These are phyloP conservation scores for Mortierella sp. DNA, from an alignment of 371 early-diverging fungal species.

Conservation along the genomic window DNA sequence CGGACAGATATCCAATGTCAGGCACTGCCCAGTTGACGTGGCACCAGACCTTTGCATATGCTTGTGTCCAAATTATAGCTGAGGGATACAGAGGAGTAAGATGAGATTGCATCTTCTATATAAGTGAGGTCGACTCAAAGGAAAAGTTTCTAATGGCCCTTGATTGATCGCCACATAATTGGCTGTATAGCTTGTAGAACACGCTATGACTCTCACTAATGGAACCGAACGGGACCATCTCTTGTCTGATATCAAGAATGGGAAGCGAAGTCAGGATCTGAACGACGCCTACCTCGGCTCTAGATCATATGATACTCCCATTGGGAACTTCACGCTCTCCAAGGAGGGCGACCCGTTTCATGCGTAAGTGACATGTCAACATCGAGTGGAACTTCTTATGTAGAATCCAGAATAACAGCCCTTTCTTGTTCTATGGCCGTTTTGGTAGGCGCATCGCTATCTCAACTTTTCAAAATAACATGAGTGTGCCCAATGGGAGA, in stretches of 20 bases:
- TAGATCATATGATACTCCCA: constrained; percentile 17
- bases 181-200: constrained; percentile 15
- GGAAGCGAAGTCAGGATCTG: constrained; percentile 31
- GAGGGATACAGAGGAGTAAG: constrained; percentile 59
- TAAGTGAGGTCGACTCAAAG: too few species aligned
- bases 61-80: constrained; percentile 67
- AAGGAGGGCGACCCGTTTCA: constrained; percentile 44
- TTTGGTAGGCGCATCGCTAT: constrained; percentile 19
- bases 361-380: constrained; percentile 2
- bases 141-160: too few species aligned
- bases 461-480: constrained; percentile 25
- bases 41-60: constrained; percentile 59
- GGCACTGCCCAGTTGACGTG: constrained; percentile 57
- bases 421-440: background rate
- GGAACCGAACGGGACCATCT: background rate
- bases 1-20: constrained; percentile 50
- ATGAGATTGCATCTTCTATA: constrained; percentile 47
- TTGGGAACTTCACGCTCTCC: constrained; percentile 26
- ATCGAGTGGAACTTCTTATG: too few species aligned
- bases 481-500: constrained; percentile 22
- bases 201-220: constrained; percentile 16
- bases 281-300: constrained; percentile 7
- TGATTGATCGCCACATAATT: background rate
- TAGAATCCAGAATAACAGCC: too few species aligned
- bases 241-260: constrained; percentile 22